These are phyloP conservation scores for Silene vulgaris DNA, from an alignment of 179 eudicot genomes.

Conservation along the genomic window DNA sequence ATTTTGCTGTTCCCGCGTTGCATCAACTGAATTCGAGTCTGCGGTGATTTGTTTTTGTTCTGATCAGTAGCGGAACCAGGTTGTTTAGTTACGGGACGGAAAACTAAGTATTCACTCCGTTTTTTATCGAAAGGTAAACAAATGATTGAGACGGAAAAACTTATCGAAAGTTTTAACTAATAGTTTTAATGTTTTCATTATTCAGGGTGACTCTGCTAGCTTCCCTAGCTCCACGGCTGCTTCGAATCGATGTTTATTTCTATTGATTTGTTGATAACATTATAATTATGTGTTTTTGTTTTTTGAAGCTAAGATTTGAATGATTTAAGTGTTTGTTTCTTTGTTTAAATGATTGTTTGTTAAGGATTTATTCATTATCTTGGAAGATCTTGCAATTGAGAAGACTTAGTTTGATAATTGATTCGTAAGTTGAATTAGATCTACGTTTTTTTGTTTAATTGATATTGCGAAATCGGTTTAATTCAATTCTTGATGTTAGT, in stretches of 20 bases:
- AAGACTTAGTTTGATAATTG: neutral
- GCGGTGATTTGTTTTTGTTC: conserved; percentile 24
- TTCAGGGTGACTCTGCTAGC: no score
- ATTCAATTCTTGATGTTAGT: neutral
- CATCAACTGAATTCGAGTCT: conserved; percentile 82
- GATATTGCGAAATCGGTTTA: neutral
- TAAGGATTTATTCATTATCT: neutral
- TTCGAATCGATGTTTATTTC: neutral
- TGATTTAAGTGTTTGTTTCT: neutral
- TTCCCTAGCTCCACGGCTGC: no score
- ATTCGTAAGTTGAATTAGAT: conserved; percentile 8
- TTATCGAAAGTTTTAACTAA: no score
- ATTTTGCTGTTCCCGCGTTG: conserved; percentile 56
- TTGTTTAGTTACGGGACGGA: no score
- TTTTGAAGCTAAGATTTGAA: no score
- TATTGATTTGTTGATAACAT: neutral
- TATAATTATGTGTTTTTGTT: neutral
- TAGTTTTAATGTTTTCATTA: no score
- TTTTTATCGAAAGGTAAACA: neutral
- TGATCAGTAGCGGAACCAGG: no score
- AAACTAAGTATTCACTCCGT: no score
- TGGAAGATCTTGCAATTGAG: neutral
- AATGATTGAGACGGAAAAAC: no score
- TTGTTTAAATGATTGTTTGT: neutral
- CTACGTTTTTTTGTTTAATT: neutral